Evolutionary conservation across 208 protist genomes (phyloP).

Genomic region (Acanthamoeba triangularis): DNA sequence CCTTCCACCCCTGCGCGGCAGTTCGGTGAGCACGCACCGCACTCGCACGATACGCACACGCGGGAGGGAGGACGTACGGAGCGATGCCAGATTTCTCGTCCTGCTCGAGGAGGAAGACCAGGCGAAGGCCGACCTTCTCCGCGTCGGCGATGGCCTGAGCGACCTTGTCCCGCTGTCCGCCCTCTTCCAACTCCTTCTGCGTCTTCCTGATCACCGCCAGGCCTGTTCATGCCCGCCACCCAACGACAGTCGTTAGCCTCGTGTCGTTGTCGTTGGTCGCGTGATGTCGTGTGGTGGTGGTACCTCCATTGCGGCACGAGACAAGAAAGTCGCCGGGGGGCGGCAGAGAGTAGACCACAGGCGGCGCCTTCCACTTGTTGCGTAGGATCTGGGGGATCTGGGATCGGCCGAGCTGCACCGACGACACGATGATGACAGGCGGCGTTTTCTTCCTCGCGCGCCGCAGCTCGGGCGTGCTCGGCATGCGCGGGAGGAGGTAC

Average conservation of each 20-base stretch:
- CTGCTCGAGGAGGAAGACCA: conserved; percentile 46
- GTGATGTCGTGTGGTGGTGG: background rate
- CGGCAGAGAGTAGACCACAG: conserved; percentile 15
- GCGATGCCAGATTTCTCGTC: conserved; percentile 52
- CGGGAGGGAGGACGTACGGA: background rate
- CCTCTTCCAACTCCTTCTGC: conserved; percentile 41
- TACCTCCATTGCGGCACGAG: conserved; percentile 2
- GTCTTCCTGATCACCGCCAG: conserved; percentile 47
- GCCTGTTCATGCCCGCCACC: background rate
- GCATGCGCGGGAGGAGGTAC: background rate
- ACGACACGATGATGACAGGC: conserved; percentile 61
- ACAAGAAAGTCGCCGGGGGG: conserved; percentile 1
- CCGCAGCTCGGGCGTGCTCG: background rate
- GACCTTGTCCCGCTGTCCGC: conserved; percentile 5
- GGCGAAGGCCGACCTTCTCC: background rate
- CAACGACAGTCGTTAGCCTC: background rate
- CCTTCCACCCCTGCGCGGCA: background rate
- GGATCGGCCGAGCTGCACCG: conserved; percentile 50
- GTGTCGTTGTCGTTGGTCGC: background rate
- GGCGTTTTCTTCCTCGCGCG: background rate
- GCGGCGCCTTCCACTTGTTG: background rate
- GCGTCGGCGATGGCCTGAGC: background rate
- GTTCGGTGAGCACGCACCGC: background rate
- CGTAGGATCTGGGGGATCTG: conserved; percentile 61
- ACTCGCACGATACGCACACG: background rate